phyloP scores from a whole-genome alignment of 768 basidiomycete genomes.

The Rhizopogon rudus region DNA sequence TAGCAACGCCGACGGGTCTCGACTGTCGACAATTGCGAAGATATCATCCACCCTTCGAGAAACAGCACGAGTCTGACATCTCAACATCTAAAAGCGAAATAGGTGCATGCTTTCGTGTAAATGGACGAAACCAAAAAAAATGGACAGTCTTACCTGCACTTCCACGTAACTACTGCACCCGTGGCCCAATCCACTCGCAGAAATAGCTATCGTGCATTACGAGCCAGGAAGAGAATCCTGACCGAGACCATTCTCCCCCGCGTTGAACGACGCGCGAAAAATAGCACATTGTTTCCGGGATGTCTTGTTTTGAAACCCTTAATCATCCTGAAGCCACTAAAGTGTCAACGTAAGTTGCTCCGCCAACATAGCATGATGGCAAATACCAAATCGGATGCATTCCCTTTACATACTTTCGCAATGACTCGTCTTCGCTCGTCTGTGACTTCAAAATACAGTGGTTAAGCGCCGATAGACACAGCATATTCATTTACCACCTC shows the following conservation, averaged over 20 bases:
- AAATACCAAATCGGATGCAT: too few species aligned
- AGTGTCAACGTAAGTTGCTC: slow-evolving; percentile 3
- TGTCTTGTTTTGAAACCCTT: too few species aligned
- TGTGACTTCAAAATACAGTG: slow-evolving; percentile 6
- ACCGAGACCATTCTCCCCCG: slow-evolving; percentile 10
- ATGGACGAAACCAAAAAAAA: too few species aligned
- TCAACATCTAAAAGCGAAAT: slow-evolving; percentile 2
- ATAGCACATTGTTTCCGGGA: too few species aligned
- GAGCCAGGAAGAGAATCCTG: slow-evolving; percentile 13
- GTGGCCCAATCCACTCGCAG: slow-evolving; percentile 16
- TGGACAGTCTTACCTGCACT: slow-evolving; percentile 1
- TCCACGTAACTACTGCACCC: slow-evolving; percentile 1
- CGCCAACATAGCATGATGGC: background rate
- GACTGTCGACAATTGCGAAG: slow-evolving; percentile 15
- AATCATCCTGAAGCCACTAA: too few species aligned
- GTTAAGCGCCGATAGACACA: slow-evolving; percentile 12
- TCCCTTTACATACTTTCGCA: too few species aligned
- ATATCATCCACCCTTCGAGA: slow-evolving; percentile 18
- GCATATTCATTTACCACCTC: slow-evolving; percentile 15
- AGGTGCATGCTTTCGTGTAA: slow-evolving; percentile 7
- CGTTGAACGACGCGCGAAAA: too few species aligned
- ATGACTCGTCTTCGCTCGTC: too few species aligned
- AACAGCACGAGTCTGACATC: slow-evolving; percentile 16
- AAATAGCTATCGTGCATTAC: slow-evolving; percentile 8
- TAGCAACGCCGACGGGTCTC: slow-evolving; percentile 9